phyloP scores from a whole-genome alignment of 2,329 filamentous ascomycete species.

The Apiospora saccharicola region DNA sequence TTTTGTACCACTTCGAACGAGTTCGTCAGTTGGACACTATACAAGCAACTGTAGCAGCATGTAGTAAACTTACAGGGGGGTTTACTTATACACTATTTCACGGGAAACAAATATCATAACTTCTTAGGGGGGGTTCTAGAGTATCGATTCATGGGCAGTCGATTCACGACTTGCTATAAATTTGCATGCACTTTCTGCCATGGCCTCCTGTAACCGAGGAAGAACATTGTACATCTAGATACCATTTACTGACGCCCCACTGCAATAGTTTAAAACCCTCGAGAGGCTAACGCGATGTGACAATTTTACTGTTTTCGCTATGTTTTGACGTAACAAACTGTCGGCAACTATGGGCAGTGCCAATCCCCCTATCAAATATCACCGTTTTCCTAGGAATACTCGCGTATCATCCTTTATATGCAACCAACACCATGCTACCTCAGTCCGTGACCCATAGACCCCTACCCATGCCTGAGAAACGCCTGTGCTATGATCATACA shows the following conservation, averaged over 20 bases:
- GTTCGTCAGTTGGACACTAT: too few relatives aligned
- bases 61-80: too few relatives aligned
- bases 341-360: neutral
- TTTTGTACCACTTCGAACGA: too few relatives aligned
- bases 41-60: too few relatives aligned
- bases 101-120: too few relatives aligned
- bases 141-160: too few relatives aligned
- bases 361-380: neutral
- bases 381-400: neutral
- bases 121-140: too few relatives aligned
- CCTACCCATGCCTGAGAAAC: conserved; percentile 3
- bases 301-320: neutral
- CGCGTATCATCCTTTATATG: conserved; percentile 2
- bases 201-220: too few relatives aligned
- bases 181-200: too few relatives aligned
- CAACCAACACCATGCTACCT: neutral
- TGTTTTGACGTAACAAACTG: neutral
- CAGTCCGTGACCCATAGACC: neutral
- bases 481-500: conserved; percentile 6
- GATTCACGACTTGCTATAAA: too few relatives aligned
- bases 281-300: neutral
- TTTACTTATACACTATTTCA: too few relatives aligned
- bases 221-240: neutral
- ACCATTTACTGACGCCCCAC: too few relatives aligned
- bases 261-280: neutral